phyloP scores from a whole-genome alignment of 78 protist species.

The Planoprotostelium fungivorum region DNA sequence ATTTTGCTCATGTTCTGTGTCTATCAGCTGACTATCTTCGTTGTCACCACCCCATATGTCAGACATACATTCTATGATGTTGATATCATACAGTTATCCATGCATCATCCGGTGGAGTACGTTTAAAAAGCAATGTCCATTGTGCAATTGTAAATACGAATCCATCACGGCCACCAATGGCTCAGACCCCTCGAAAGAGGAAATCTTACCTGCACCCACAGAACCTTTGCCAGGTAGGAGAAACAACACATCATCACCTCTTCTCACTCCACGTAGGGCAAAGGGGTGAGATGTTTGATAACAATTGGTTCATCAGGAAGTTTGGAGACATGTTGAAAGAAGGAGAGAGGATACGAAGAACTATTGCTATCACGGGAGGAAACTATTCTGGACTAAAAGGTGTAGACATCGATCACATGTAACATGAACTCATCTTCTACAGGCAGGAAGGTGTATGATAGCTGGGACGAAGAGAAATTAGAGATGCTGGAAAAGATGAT shows the following conservation, averaged over 20 bases:
- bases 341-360: not conserved
- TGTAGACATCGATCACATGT: not conserved
- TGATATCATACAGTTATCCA: not conserved
- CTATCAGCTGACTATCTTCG: not conserved
- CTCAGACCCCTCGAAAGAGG: not conserved
- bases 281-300: not conserved
- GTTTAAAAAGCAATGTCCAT: not conserved
- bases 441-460: not conserved
- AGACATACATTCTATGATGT: not conserved
- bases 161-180: not conserved
- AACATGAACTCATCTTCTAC: not conserved
- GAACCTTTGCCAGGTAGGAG: not conserved
- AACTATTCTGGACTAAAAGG: not conserved
- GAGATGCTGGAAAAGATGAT: not conserved
- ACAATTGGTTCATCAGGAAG: not conserved
- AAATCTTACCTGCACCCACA: not conserved
- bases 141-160: not conserved
- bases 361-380: not conserved
- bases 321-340: not conserved
- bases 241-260: not conserved
- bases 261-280: not conserved
- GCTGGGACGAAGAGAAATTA: not conserved
- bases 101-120: not conserved
- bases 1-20: not conserved
- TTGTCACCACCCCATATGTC: not conserved